phyloP scores from a whole-genome alignment of 2,329 filamentous ascomycete genomes.

The Sporothrix humicola region DNA sequence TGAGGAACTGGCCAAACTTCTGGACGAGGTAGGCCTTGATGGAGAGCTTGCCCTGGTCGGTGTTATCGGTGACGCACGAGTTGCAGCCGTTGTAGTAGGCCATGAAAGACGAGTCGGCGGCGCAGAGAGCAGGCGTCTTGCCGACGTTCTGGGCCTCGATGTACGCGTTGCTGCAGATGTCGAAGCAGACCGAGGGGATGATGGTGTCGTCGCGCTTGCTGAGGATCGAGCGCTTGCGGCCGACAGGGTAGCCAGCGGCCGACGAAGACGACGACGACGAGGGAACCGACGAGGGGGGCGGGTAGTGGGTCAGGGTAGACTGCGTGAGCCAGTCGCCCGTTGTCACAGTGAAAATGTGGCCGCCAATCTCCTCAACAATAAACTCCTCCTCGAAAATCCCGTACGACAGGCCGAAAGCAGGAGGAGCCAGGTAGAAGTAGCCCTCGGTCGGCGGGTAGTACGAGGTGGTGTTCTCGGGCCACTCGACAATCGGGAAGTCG shows the following conservation, averaged over 20 bases:
- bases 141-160: conserved; percentile 55
- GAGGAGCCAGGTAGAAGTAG: conserved; percentile 70
- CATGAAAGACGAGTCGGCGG: conserved; percentile 49
- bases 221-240: conserved; percentile 36
- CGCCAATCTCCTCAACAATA: conserved; percentile 46
- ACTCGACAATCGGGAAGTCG: conserved; percentile 46
- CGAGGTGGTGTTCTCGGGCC: conserved; percentile 53
- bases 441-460: conserved; percentile 60
- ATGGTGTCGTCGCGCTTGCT: conserved; percentile 50
- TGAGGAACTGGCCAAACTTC: conserved; percentile 52
- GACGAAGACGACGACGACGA: conserved; percentile 24
- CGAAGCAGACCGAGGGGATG: conserved; percentile 57
- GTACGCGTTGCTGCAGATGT: conserved; percentile 57
- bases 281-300: conserved; percentile 40
- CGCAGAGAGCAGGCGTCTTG: conserved; percentile 56
- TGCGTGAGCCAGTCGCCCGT: conserved; percentile 64
- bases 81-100: conserved; percentile 48
- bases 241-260: neutral
- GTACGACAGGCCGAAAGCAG: conserved; percentile 66
- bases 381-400: conserved; percentile 62
- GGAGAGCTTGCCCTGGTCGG: conserved; percentile 40
- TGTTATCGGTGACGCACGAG: conserved; percentile 48
- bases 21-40: conserved; percentile 46
- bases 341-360: conserved; percentile 50
- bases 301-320: conserved; percentile 52